These are phyloP conservation scores for Crithidia sp. DNA, from an alignment of 208 protist genomes.

Conservation along the genomic window DNA sequence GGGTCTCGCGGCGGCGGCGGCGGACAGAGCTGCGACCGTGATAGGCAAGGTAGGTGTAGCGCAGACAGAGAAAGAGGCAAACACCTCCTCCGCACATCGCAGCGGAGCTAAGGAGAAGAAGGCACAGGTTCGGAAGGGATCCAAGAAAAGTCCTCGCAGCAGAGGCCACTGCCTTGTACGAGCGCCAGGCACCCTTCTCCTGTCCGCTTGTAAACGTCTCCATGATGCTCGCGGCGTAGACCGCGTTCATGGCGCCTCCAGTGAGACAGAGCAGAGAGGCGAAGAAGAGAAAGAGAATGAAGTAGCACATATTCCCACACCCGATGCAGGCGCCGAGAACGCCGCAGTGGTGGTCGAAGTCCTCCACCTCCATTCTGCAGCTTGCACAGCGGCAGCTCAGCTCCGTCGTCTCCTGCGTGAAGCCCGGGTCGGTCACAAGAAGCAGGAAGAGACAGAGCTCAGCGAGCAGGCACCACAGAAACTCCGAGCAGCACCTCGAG, in stretches of 20 bases:
- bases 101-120: conserved; percentile 5
- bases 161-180: background rate
- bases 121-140: background rate
- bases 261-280: conserved; percentile 24
- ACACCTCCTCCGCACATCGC: conserved; percentile 18
- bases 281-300: conserved; percentile 58
- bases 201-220: background rate
- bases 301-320: conserved; percentile 75
- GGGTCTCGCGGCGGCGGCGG: conserved; percentile 25
- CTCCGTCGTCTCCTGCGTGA: conserved; percentile 27
- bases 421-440: conserved; percentile 56
- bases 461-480: conserved; percentile 10
- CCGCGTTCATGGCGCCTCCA: background rate
- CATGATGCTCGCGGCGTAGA: background rate
- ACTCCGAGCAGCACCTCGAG: conserved; percentile 17
- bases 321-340: conserved; percentile 77
- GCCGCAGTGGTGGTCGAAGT: conserved; percentile 88
- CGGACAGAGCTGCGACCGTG: conserved; percentile 30
- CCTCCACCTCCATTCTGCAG: conserved; percentile 55
- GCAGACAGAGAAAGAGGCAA: conserved; percentile 24
- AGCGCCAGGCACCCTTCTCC: background rate
- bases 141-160: background rate
- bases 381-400: conserved; percentile 47
- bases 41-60: conserved; percentile 25
- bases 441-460: conserved; percentile 28